phyloP scores from a whole-genome alignment of 768 basidiomycete genomes.

The Podaxis rugospora region DNA sequence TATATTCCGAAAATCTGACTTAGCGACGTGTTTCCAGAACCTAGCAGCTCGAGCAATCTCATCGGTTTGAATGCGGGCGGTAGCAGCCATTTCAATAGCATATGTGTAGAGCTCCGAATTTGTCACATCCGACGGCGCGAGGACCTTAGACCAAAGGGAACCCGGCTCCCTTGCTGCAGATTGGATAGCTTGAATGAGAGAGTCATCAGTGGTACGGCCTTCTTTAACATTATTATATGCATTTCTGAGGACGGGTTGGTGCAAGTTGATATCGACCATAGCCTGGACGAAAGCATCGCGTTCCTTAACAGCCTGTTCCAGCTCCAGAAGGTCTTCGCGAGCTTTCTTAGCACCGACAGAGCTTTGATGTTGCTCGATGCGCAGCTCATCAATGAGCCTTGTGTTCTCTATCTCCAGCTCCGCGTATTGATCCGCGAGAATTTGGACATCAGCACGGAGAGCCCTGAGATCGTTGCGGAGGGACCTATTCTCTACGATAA shows the following conservation, averaged over 20 bases:
- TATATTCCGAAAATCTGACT: conserved; percentile 21
- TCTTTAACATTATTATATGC: conserved; percentile 24
- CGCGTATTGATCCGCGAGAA: not conserved
- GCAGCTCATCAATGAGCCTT: conserved; percentile 1
- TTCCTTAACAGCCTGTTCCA: conserved; percentile 24
- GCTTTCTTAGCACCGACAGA: not conserved
- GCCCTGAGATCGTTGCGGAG: not conserved
- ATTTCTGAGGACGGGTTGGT: conserved; percentile 26
- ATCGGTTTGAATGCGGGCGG: conserved; percentile 36
- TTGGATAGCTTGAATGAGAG: conserved; percentile 38
- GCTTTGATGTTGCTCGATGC: not conserved
- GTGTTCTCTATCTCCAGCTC: not conserved
- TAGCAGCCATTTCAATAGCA: conserved; percentile 40
- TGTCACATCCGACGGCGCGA: conserved; percentile 28
- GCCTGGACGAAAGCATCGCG: conserved; percentile 31
- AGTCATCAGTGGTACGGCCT: conserved; percentile 33
- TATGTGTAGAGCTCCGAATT: conserved; percentile 41
- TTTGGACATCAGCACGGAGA: not conserved
- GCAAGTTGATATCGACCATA: conserved; percentile 31
- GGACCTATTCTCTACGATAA: not conserved
- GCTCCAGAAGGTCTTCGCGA: conserved; percentile 19
- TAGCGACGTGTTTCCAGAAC: conserved; percentile 41
- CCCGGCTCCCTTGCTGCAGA: conserved; percentile 32
- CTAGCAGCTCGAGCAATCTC: conserved; percentile 31
- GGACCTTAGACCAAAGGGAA: conserved; percentile 39